Evolutionary conservation across 371 early-diverging fungal species (phyloP).

Genomic region (Funneliformis caledonium): DNA sequence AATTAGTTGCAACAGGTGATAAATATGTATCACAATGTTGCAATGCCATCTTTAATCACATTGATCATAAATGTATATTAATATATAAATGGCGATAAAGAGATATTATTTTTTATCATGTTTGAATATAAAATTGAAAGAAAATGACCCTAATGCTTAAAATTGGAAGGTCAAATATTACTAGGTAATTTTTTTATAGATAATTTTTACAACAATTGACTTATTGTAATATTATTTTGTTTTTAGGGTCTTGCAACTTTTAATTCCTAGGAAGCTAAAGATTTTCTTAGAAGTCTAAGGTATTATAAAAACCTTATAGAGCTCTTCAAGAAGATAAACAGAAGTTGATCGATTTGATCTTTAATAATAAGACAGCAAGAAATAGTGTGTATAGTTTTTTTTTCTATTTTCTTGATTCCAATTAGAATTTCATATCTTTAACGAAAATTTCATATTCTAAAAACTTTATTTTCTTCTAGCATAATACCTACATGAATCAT

Average conservation of each 20-base stretch:
- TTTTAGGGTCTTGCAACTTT: conserved; percentile 94
- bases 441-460: background rate
- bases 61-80: conserved; percentile 80
- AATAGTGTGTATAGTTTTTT: conserved; percentile 50
- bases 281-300: conserved; percentile 88
- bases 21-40: conserved; percentile 56
- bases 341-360: conserved; percentile 95
- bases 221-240: background rate
- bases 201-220: background rate
- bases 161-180: conserved; percentile 96
- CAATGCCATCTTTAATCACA: no score
- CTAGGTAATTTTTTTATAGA: conserved; percentile 56
- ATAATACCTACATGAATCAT: conserved; percentile 97
- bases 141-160: conserved; percentile 60
- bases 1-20: no score
- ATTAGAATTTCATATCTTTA: background rate
- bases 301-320: conserved; percentile 87
- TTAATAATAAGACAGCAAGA: conserved; percentile 98
- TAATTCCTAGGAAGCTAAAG: conserved; percentile 90
- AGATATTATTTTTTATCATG: conserved; percentile 90
- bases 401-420: no score
- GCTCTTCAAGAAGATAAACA: conserved; percentile 72
- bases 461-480: conserved; percentile 47
- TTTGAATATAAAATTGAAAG: conserved; percentile 98
- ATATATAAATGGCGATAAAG: conserved; percentile 43